Base-by-base conservation (phyloP, 345 rosid species). In the Raphanus raphanistrum region DNA sequence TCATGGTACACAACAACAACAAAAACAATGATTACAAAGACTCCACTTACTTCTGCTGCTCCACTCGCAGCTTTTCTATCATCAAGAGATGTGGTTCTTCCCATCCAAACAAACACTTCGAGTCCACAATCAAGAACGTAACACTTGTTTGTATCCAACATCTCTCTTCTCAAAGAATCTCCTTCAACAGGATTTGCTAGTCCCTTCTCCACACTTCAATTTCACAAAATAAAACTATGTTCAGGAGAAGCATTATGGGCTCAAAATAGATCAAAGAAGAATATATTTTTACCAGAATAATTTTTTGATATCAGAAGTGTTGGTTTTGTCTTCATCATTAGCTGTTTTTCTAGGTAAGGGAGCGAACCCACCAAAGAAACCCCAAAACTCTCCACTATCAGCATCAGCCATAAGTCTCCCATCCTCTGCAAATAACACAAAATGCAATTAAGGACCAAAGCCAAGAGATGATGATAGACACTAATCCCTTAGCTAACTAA, bases 371-470 rank as follows among this genome's bases (percentile, higher is more conserved):
- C 99, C 99, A 81, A 95, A 95, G 57, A 91, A 84, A 41, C 85
- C 93, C 99, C 98, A 95, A 85, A 95, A 95, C 68, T 95, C 99
- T 70, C 99, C 98, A 84, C 90, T 85, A 36, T 92, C 99, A 60
- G 93, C 88, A 90, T 92, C 99, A 74, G 98, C 98, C 99, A 95
- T 95, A 85, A 95, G 84, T 79, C 80, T 95, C 62, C 98, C 99
- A 84, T 95, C 99, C 96, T 95, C 98, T 95, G 79, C 77, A 76
- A 50, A 43, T 73, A 60, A 66, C 32, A 33, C 68, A 66, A 15
- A 35, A 66, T 65, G 55, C 73, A 78, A 11, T 79, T 41, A 72
- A 73, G 68, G 26, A 78, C 31, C 66, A 54, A 17, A 74, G 7
- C 66, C 26, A 80, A 58, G 27, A 10, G 66, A 64, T 64, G 33